These are phyloP conservation scores for Leishmania guyanensis DNA, from an alignment of 208 protist genomes.

Conservation along the genomic window DNA sequence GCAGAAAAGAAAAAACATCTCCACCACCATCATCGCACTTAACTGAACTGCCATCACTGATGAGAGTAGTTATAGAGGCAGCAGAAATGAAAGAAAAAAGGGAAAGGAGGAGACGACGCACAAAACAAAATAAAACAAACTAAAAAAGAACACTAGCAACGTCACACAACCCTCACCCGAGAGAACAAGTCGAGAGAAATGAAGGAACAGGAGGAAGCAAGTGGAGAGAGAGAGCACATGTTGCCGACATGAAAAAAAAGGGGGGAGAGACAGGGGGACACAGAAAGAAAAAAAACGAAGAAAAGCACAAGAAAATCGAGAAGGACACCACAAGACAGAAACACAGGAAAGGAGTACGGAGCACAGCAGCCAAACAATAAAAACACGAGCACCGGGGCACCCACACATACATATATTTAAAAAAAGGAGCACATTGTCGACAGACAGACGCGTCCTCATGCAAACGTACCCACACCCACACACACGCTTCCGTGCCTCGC, in stretches of 20 bases:
- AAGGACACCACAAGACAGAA: not conserved
- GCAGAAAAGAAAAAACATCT: not conserved
- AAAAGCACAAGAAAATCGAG: not conserved
- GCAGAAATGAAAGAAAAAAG: not conserved
- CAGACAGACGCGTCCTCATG: not conserved
- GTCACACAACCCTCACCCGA: slow-evolving; percentile 1
- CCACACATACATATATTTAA: not conserved
- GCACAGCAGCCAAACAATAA: not conserved
- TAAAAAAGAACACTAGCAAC: not conserved
- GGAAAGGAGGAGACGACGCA: not conserved
- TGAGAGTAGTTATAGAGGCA: not conserved
- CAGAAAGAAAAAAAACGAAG: not conserved
- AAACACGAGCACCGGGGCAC: not conserved
- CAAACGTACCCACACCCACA: not conserved
- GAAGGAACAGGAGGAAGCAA: slow-evolving; percentile 2
- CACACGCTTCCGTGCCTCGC: not conserved
- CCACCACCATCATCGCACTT: not conserved
- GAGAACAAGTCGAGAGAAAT: slow-evolving; percentile 6
- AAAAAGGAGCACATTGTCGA: not conserved
- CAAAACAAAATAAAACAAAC: not conserved
- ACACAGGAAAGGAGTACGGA: not conserved
- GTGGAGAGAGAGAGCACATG: too few species aligned
- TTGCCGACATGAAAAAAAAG: too few species aligned
- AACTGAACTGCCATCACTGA: not conserved
- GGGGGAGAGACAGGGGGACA: too few species aligned